Percentiles rank a stretch among this genome's conserved stretches.
Conservation (phyloP, 345 rosid species). For the Rhizophora mangle region DNA sequence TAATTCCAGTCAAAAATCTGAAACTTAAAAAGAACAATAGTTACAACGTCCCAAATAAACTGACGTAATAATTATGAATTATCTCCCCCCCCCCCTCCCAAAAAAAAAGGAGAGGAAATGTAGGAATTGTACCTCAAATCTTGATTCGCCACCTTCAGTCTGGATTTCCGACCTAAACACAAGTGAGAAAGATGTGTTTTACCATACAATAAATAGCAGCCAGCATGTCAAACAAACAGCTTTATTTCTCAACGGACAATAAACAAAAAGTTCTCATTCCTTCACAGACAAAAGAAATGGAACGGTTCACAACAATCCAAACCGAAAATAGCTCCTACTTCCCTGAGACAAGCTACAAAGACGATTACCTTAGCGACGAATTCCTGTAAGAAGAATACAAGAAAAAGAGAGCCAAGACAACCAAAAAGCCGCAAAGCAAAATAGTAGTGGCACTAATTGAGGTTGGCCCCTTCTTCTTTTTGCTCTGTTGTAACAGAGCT, state of each 20-base stretch:
- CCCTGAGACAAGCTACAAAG: no score
- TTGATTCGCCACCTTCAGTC: slow-evolving; percentile 33
- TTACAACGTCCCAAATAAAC: neutral
- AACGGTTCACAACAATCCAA: no score
- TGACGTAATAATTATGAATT: no score
- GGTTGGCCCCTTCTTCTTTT: slow-evolving; percentile 66
- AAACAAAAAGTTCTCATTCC: no score
- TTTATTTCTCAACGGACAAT: no score
- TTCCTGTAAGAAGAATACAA: slow-evolving; percentile 55
- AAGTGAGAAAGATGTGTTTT: neutral
- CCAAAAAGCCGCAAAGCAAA: slow-evolving; percentile 39
- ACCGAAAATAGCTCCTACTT: no score
- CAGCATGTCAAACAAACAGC: neutral
- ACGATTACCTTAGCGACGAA: slow-evolving; percentile 50
- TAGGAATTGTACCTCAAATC: slow-evolving; percentile 41
- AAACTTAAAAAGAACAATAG: neutral
- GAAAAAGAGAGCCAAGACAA: slow-evolving; percentile 44
- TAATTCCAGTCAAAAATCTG: neutral
- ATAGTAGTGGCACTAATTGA: slow-evolving; percentile 51
- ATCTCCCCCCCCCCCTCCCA: no score
- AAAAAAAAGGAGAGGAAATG: neutral
- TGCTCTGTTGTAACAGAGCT: slow-evolving; percentile 69
- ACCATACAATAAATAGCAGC: neutral
- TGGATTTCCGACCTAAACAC: slow-evolving; percentile 51
- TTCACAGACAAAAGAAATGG: no score